These are phyloP conservation scores for Aegilops longissima DNA, from an alignment of 176 grass and related monocot genomes.

Conservation along the genomic window DNA sequence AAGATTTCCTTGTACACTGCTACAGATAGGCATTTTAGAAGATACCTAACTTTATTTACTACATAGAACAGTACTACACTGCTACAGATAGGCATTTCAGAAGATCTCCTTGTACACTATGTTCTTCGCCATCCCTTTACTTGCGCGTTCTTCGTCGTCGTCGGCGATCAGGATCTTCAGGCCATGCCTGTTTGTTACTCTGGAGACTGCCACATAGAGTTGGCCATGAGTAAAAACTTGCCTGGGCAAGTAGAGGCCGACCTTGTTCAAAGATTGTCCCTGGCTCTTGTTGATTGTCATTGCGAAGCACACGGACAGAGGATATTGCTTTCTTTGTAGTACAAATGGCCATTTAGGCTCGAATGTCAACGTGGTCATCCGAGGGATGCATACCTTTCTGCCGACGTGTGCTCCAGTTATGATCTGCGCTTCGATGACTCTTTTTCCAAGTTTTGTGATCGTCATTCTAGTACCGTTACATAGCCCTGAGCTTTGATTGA, in stretches of 20 bases:
- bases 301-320: neutral
- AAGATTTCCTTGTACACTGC: neutral
- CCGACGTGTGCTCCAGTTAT: neutral
- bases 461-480: conserved; percentile 21
- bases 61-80: neutral
- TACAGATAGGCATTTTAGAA: neutral
- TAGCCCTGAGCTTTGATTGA: conserved; percentile 8
- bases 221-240: conserved; percentile 12
- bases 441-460: neutral
- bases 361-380: neutral
- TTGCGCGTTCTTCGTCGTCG: neutral
- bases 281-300: conserved; percentile 26
- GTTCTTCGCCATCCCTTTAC: conserved; percentile 10
- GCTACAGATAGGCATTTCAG: neutral
- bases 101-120: conserved; percentile 21
- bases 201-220: conserved; percentile 16
- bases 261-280: conserved; percentile 19
- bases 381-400: neutral
- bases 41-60: too few species aligned
- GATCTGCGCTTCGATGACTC: conserved; percentile 2
- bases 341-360: conserved; percentile 13
- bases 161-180: conserved; percentile 5
- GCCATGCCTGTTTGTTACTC: conserved; percentile 10
- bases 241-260: conserved; percentile 13
- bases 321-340: conserved; percentile 5